Evolutionary conservation across 176 grass and related monocot genomes (phyloP), one percentile per base, ranked within the genome.

Genomic region (Bothriochloa decipiens): DNA sequence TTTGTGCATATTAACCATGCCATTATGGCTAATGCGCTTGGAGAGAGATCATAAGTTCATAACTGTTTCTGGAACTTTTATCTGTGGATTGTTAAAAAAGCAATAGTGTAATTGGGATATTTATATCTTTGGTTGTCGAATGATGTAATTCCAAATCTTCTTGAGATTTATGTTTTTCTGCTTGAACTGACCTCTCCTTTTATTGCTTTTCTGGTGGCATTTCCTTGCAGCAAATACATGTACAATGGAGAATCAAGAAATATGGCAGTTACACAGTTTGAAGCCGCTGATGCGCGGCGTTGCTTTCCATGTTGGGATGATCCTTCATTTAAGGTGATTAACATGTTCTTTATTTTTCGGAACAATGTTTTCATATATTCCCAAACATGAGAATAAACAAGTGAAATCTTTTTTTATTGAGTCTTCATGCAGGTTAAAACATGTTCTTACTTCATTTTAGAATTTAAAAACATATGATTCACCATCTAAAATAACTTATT

Each of bases 271-370:
- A 97, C 94, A 55, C 94, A 97, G 87, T 97, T 94, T 79, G 83
- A 97, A 85, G 63, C 94, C 37, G 94, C 89, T 52, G 94, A 97
- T 89, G 92, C 92, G 12, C 87, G 94, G 40, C 81, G 94, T 7
- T 97, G 94, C 78, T 97, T 97, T 85, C 94, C 94, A 68, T 92
- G 90, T 63, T 97, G 94, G 94, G 94, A 97, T 85, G 94, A 97
- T 68, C 94, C 94, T 68, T 83, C 90, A 40, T 94, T 85, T 85
- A 97, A 97, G 92, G 82, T 81, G 40, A 66, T 73, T 57, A 70
- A 70, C 39, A 15, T 61, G 23, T 49, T 36, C 11, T 53, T 71
- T 43, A 7, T 65, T 83, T 83, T 83, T 39, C 32, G 46, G 45
- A 23, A 37, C 12, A 46, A 15, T 65, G 0, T 72, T 82, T 84